These are phyloP conservation scores for Diaporthe sp. DNA, from an alignment of 2,329 filamentous ascomycete species.

Conservation along the genomic window DNA sequence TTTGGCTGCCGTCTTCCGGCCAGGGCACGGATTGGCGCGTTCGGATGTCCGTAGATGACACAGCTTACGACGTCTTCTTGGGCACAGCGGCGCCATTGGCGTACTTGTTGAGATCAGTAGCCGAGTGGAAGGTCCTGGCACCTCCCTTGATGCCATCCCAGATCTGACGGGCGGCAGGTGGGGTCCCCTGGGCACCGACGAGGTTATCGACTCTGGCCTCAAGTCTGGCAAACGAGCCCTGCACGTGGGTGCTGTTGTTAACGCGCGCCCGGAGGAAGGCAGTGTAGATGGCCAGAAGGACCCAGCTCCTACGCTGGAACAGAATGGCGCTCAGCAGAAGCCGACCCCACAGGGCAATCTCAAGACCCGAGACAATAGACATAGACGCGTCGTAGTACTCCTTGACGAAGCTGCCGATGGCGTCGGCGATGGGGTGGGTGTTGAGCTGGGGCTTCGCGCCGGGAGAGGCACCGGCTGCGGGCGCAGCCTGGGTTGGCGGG, in stretches of 20 bases:
- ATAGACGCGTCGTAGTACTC: constrained; percentile 97
- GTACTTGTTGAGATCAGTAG: constrained; percentile 83
- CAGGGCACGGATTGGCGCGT: background rate
- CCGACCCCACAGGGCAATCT: constrained; percentile 88
- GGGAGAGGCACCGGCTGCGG: constrained; percentile 65
- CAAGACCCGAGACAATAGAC: constrained; percentile 89
- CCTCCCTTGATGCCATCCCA: constrained; percentile 84
- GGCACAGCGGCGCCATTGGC: constrained; percentile 65
- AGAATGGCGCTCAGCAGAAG: constrained; percentile 83
- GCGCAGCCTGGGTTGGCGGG: constrained; percentile 67
- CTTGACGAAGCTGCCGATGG: constrained; percentile 94
- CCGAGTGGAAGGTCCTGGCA: constrained; percentile 79
- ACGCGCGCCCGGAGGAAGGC: constrained; percentile 92
- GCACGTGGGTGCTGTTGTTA: constrained; percentile 92
- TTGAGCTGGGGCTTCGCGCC: constrained; percentile 66
- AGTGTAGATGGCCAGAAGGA: constrained; percentile 87
- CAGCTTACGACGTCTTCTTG: constrained; percentile 71
- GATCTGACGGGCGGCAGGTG: constrained; percentile 79
- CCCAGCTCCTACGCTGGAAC: constrained; percentile 92
- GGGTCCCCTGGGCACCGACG: constrained; percentile 87
- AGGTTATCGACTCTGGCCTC: constrained; percentile 82
- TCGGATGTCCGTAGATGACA: background rate
- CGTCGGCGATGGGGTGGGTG: constrained; percentile 76
- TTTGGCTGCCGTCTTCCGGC: no score
- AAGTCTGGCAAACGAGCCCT: constrained; percentile 79